Percentiles rank a stretch among this genome's conserved stretches.
Conservation (phyloP, 2,329 filamentous ascomycete genomes). For the Fusarium tricinctum region DNA sequence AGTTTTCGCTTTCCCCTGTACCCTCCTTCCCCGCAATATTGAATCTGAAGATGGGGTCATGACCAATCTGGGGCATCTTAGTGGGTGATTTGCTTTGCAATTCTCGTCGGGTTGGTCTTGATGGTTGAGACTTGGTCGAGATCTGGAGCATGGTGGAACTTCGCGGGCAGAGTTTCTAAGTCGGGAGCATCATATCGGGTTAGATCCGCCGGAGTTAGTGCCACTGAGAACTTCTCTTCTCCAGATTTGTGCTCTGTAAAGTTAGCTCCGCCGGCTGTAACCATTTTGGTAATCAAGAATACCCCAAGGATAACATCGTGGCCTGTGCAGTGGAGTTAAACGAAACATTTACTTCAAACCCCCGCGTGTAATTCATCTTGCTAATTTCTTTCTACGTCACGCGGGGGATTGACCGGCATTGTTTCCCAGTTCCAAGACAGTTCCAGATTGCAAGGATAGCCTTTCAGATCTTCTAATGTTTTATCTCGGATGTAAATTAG, state of each 20-base stretch:
- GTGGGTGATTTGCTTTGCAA: conserved; percentile 37
- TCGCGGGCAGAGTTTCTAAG: conserved; percentile 43
- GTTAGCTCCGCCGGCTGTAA: conserved; percentile 43
- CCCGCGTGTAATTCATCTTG: conserved; percentile 41
- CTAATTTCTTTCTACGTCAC: conserved; percentile 44
- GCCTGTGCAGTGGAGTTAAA: conserved; percentile 33
- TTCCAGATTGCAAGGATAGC: conserved; percentile 19
- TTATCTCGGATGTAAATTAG: neutral
- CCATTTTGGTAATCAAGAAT: conserved; percentile 1
- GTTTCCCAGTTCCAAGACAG: conserved; percentile 9
- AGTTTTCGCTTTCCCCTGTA: conserved; percentile 14
- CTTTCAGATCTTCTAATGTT: neutral
- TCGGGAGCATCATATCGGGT: conserved; percentile 24
- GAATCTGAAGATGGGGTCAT: conserved; percentile 19
- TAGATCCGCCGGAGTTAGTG: conserved; percentile 42
- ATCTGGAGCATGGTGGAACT: conserved; percentile 42
- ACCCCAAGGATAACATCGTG: conserved; percentile 40
- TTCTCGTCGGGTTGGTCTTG: conserved; percentile 37
- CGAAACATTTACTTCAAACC: conserved; percentile 1
- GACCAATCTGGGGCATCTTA: conserved; percentile 46
- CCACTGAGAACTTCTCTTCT: conserved; percentile 2
- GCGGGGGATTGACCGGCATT: conserved; percentile 35
- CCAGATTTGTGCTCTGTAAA: neutral
- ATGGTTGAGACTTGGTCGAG: conserved; percentile 31
- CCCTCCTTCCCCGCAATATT: conserved; percentile 38